Percentiles rank a stretch among this genome's conserved stretches.
Conservation (phyloP, 768 basidiomycete genomes). For the Lactarius pseudohatsudake region DNA sequence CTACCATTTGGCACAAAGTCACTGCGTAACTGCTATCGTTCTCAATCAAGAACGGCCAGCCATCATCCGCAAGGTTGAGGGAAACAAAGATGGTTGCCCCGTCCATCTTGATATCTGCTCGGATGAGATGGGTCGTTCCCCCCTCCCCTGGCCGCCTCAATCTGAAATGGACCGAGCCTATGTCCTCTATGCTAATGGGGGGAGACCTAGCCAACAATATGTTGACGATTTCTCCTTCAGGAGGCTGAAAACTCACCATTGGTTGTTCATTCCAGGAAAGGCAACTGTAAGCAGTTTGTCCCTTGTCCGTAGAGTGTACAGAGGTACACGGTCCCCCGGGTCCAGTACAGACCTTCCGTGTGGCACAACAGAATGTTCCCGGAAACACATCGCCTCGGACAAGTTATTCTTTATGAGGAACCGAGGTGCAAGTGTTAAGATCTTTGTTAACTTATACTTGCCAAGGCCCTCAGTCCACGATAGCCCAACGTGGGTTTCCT, state of each 20-base stretch:
- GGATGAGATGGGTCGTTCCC: constrained; percentile 55
- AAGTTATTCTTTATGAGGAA: constrained; percentile 88
- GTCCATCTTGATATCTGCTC: constrained; percentile 76
- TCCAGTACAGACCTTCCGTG: constrained; percentile 59
- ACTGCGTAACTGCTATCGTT: constrained; percentile 80
- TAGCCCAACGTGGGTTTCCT: constrained; percentile 78
- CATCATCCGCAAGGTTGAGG: constrained; percentile 60
- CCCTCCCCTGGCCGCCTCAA: constrained; percentile 46
- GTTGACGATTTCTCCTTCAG: constrained; percentile 11
- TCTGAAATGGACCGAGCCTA: constrained; percentile 79
- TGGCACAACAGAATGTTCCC: constrained; percentile 78
- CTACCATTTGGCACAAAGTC: constrained; percentile 72
- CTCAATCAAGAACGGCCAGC: constrained; percentile 89
- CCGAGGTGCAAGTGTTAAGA: constrained; percentile 87
- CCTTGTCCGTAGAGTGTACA: constrained; percentile 65
- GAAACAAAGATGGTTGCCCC: constrained; percentile 89
- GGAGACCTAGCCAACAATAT: constrained; percentile 64
- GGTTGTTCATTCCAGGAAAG: constrained; percentile 77
- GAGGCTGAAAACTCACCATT: constrained; percentile 52
- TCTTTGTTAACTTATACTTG: constrained; percentile 94
- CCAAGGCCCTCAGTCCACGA: constrained; percentile 95
- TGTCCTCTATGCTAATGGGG: constrained; percentile 88
- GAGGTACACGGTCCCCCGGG: constrained; percentile 65
- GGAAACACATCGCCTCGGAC: constrained; percentile 64
- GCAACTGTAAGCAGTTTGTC: constrained; percentile 83